A percentile compares a stretch with the other conserved stretches of the same genome.
phyloP scores from a whole-genome alignment of 805 yeast genomes.

The Starmera amethionina region DNA sequence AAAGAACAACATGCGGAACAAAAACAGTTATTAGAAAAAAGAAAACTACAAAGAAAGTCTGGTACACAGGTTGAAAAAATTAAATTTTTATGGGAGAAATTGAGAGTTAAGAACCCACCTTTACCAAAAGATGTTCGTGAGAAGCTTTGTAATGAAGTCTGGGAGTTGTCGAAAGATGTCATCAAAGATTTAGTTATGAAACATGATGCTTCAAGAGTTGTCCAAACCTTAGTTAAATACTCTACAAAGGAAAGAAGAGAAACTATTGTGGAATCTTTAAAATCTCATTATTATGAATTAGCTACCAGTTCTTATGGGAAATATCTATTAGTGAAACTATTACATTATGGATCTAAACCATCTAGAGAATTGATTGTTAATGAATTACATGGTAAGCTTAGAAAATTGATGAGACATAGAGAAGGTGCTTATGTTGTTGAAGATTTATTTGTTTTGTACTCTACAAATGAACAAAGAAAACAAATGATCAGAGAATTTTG shows the following conservation, averaged over 20 bases:
- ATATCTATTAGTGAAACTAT: slow-evolving; percentile 75
- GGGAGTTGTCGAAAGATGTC: slow-evolving; percentile 72
- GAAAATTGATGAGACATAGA: slow-evolving; percentile 91
- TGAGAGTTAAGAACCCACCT: slow-evolving; percentile 78
- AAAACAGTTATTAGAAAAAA: slow-evolving; percentile 62
- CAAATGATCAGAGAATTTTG: slow-evolving; percentile 95
- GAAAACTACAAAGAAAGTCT: slow-evolving; percentile 81
- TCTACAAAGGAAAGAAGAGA: slow-evolving; percentile 74
- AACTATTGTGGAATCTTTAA: slow-evolving; percentile 53
- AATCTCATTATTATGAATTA: slow-evolving; percentile 67
- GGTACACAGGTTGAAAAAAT: slow-evolving; percentile 80
- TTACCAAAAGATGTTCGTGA: slow-evolving; percentile 69
- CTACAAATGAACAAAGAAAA: slow-evolving; percentile 73
- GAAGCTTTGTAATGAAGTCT: slow-evolving; percentile 71
- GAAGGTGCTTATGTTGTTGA: slow-evolving; percentile 98
- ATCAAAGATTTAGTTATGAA: slow-evolving; percentile 80
- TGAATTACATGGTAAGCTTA: slow-evolving; percentile 83
- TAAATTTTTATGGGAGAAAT: slow-evolving; percentile 82
- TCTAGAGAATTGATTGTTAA: slow-evolving; percentile 66
- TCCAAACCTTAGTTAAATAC: slow-evolving; percentile 86
- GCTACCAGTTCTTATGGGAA: slow-evolving; percentile 94
- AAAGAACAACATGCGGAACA: slow-evolving; percentile 77
- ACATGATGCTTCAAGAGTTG: slow-evolving; percentile 94
- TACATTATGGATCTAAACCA: slow-evolving; percentile 85
- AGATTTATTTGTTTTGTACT: slow-evolving; percentile 78